A percentile compares a stretch with the other conserved stretches of the same genome.
Evolutionary conservation across 78 protist genomes (phyloP).

Genomic region (Emiliania huxleyi): DNA sequence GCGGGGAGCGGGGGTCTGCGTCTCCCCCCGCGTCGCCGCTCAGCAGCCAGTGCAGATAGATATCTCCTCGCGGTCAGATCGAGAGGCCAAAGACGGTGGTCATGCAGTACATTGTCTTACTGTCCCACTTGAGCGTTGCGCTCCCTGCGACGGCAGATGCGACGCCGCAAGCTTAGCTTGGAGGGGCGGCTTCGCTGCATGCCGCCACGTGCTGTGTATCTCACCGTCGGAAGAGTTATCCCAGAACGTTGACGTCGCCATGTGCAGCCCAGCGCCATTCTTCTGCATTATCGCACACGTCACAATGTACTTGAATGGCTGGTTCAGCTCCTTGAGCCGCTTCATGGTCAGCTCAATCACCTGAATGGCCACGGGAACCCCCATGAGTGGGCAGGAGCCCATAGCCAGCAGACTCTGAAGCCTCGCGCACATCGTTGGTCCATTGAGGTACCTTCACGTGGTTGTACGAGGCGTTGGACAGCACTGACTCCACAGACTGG

Average conservation of each 20-base stretch:
- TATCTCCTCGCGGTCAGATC: not conserved
- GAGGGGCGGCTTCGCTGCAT: not conserved
- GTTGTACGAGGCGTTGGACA: not conserved
- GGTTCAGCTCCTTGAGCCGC: constrained; percentile 1
- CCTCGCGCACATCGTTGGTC: not conserved
- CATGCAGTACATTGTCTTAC: constrained; percentile 15
- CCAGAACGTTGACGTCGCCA: constrained; percentile 48
- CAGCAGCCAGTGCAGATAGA: too few species aligned
- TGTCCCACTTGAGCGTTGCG: constrained; percentile 34
- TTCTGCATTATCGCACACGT: constrained; percentile 45
- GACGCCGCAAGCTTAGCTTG: too few species aligned
- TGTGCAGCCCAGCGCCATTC: constrained; percentile 55
- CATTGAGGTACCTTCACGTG: constrained; percentile 19
- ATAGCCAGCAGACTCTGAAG: not conserved
- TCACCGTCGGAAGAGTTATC: constrained; percentile 35
- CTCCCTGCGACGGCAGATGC: too few species aligned
- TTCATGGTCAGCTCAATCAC: constrained; percentile 14
- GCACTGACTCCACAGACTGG: not conserved
- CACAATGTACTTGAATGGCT: constrained; percentile 50
- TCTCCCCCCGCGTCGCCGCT: too few species aligned
- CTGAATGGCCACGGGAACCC: too few species aligned
- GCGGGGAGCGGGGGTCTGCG: too few species aligned
- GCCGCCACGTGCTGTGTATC: not conserved
- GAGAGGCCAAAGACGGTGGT: constrained; percentile 52
- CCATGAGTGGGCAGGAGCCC: not conserved